Conservation (phyloP, 257 asterid genomes). For the Linaria vulgaris region DNA sequence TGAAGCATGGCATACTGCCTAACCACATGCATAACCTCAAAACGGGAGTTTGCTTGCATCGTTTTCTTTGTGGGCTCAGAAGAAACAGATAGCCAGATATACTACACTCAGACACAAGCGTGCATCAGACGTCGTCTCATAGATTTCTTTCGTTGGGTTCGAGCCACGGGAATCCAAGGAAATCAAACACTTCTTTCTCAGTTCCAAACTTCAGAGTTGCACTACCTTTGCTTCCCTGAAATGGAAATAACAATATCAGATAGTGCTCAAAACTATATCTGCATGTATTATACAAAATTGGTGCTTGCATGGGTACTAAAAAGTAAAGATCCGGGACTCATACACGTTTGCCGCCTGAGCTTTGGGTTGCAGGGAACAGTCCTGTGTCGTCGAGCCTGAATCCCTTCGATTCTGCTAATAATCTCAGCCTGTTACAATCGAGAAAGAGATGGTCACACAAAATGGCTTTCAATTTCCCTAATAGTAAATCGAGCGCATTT, state of each 20-base stretch:
- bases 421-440: slow-evolving; percentile 56
- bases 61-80: no score
- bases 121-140: slow-evolving; percentile 30
- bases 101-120: not conserved
- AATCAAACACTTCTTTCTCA: slow-evolving; percentile 84
- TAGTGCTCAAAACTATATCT: not conserved
- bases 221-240: slow-evolving; percentile 75
- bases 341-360: slow-evolving; percentile 62
- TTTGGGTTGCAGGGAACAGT: slow-evolving; percentile 51
- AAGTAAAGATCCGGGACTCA: slow-evolving; percentile 4
- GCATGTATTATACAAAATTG: not conserved
- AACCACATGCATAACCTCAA: no score
- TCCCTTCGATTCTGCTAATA: slow-evolving; percentile 71
- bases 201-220: slow-evolving; percentile 81
- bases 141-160: slow-evolving; percentile 82
- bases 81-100: no score
- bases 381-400: slow-evolving; percentile 58
- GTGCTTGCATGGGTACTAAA: no score
- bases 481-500: not conserved
- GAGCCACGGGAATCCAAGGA: slow-evolving; percentile 82
- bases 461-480: not conserved
- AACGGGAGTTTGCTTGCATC: no score
- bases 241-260: not conserved
- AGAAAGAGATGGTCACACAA: not conserved
- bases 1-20: no score